A percentile compares a stretch with the other conserved stretches of the same genome.
Conservation (phyloP, 2,329 filamentous ascomycete species). For the Trichoderma semiorbis region DNA sequence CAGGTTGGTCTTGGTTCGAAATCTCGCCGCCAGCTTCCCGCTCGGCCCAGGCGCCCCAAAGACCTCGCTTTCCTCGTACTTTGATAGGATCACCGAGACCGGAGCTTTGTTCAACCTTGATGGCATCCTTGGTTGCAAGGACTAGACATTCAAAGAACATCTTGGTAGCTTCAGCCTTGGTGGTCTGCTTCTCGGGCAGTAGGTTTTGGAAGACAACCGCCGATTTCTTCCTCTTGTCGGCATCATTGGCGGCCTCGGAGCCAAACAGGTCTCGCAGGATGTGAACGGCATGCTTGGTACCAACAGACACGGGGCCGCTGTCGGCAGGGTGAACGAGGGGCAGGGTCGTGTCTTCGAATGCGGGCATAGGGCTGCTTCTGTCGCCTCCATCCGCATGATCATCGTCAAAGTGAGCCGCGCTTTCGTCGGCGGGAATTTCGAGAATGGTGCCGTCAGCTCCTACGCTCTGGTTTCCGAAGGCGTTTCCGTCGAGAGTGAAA, state of each 20-base stretch:
- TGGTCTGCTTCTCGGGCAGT: conserved; percentile 76
- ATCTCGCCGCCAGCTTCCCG: conserved; percentile 63
- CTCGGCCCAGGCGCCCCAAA: conserved; percentile 97
- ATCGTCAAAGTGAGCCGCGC: conserved; percentile 43
- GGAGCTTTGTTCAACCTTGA: conserved; percentile 87
- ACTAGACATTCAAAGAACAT: conserved; percentile 99
- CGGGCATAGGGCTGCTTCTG: conserved; percentile 49
- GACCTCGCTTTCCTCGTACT: conserved; percentile 86
- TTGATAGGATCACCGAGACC: conserved; percentile 75
- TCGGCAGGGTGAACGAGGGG: conserved; percentile 78
- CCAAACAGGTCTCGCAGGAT: conserved; percentile 87
- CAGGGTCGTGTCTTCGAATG: conserved; percentile 75
- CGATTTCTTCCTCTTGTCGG: conserved; percentile 69
- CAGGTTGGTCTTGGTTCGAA: conserved; percentile 46
- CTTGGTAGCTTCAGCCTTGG: conserved; percentile 89
- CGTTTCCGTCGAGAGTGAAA: conserved; percentile 43
- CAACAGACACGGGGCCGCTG: conserved; percentile 80
- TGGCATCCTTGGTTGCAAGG: conserved; percentile 93
- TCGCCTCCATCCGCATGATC: conserved; percentile 43
- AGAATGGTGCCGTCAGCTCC: conserved; percentile 60
- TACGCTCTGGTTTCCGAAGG: conserved; percentile 51
- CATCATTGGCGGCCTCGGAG: conserved; percentile 62
- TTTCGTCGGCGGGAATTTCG: conserved; percentile 61
- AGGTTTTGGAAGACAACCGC: conserved; percentile 88
- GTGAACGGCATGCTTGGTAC: conserved; percentile 94